Evolutionary conservation across 345 rosid species (phyloP), one percentile per base, ranked within the genome.

Genomic region (Moricandia moricandioides): DNA sequence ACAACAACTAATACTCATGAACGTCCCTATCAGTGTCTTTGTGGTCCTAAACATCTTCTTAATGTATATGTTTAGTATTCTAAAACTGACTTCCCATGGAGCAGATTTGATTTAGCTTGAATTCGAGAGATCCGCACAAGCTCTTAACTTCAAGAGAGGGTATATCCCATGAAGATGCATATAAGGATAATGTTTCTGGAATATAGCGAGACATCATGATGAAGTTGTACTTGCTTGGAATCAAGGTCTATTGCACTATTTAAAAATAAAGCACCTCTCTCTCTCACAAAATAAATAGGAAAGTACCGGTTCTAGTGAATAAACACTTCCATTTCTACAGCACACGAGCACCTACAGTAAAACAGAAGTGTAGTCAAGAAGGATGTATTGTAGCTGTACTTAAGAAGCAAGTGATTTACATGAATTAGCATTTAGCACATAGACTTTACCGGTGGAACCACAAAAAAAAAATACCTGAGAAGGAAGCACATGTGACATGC

Each of bases 271-370:
- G 43, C 66, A 35, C 52, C 8, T 56, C 30, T 12, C 30, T 12
- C 47, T 54, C 30, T 17, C 49, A 62, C 18, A 54, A 55, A 65
- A 49, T 26, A 67, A 26, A 24, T 45, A 33, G n/a, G 69, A 66
- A 45, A 70, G 71, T 83, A 94, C 97, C 89, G 73, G 75, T 55
- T 89, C 86, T 57, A 92, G 82, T 16, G 97, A 88, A 75, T 88
- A 88, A 13, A 95, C 75, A 70, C 84, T 86, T 83, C 97, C 97
- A 76, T 84, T 88, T 77, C 94, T 90, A 62, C 92, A 90, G 76
- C 97, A 88, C 72, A 95, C 56, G n/a, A 95, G 85, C 72, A 87
- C 86, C 99, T 95, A 79, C 56, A 80, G 59, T 9, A 77, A 70
- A 60, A 57, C 11, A 81, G 65, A 60, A 29, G n/a, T 51, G 39